Base-by-base conservation (phyloP, 2,329 filamentous ascomycete species). In the Achaetomium macrosporum region DNA sequence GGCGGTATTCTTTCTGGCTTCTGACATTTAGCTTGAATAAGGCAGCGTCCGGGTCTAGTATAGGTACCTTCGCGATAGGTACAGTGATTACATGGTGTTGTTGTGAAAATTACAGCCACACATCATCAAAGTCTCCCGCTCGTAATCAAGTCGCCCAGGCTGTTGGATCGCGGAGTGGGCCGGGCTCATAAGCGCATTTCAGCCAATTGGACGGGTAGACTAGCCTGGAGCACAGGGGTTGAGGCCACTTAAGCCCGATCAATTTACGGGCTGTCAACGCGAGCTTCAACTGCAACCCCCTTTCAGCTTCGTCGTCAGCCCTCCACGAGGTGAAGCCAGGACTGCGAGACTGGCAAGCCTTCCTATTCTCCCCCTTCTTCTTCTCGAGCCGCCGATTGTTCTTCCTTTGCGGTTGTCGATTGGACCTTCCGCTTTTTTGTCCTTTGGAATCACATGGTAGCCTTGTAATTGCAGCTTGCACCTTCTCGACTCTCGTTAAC, bases 401-500 rank as follows among this genome's bases (percentile, higher is more conserved):
- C 33, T 53, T 57, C 51, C 51, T 51, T 33, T 44, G 50, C 46
- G 42, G 55, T 54, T 46, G 57, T 52, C 46, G 54, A 49, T 47
- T 54, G 43, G 19, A 11, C 42, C 11, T 49, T 50, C 55, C 45
- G 20, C 37, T 53, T 51, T 50, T 47, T 51, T 53, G 56, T 61
- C 53, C 63, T 63, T 57, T 60, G 61, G 55, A 40, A 57, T 51
- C 20, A 45, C 40, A 58, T 59, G 63, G 59, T 63, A 57, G 60
- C 65, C 57, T 72, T 72, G 65, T 73, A 73, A 73, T 73, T 40
- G 64, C 64, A 59, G 53, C 51, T 55, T 68, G 70, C 64, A 61
- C 56, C 64, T 72, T 74, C 70, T 59, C 61, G 63, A 73, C 71
- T 69, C 61, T 74, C 71, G 62, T 73, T 73, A 63, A 64, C 53